phyloP scores from a whole-genome alignment of 352 stramenopile genomes.

The Phytophthora crassamura region DNA sequence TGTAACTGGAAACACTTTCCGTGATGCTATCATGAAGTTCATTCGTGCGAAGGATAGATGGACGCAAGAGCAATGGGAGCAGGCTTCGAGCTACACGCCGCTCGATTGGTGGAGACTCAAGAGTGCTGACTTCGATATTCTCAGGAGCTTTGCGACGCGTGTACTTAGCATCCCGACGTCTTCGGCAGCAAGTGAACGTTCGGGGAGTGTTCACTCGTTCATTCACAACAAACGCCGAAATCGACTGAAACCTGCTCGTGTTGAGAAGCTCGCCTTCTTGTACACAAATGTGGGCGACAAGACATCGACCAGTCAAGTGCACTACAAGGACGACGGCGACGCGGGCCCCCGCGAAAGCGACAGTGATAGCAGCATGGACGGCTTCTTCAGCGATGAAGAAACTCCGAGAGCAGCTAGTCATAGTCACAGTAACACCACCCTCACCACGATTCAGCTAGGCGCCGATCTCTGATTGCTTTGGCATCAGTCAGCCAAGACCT shows the following conservation, averaged over 20 bases:
- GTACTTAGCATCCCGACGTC: constrained; percentile 20
- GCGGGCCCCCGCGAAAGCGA: not conserved
- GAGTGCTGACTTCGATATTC: not conserved
- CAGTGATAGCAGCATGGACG: not conserved
- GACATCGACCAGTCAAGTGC: not conserved
- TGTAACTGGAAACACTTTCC: not conserved
- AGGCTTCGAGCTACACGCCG: not conserved
- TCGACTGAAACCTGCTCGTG: constrained; percentile 1
- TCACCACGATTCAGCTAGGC: no score
- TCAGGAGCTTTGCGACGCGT: constrained; percentile 1
- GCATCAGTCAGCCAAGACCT: no score
- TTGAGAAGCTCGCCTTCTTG: constrained; percentile 26
- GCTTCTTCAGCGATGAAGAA: not conserved
- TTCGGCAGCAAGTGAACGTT: constrained; percentile 24
- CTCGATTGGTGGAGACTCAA: constrained; percentile 24
- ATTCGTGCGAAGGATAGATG: constrained; percentile 5
- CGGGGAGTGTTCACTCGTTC: constrained; percentile 22
- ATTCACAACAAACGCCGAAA: constrained; percentile 24
- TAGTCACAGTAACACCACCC: not conserved
- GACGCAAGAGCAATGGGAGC: not conserved
- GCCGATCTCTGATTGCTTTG: no score
- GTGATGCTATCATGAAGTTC: not conserved
- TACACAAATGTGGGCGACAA: constrained; percentile 11
- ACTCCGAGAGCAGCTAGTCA: not conserved
- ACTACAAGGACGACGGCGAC: not conserved